Evolutionary conservation across 495 filamentous ascomycete genomes (phyloP), one percentile per base, ranked within the genome.

Genomic region (Articulospora tetracladia): DNA sequence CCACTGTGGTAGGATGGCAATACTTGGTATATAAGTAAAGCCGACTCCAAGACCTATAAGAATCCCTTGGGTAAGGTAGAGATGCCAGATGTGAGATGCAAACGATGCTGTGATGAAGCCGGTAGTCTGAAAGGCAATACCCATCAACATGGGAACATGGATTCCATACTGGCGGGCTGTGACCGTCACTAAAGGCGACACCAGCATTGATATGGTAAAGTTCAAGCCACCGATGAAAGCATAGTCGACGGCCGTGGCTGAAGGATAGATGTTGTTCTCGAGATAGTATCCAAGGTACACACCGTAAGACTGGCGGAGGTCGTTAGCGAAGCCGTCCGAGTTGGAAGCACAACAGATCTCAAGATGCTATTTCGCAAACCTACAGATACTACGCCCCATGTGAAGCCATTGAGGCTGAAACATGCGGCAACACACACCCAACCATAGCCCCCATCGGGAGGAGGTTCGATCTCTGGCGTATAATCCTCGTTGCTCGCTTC

Each of bases 1-100:
- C 91, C 91, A 94, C 65, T 94, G 89, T 1, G 89, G 83, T 0
- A 88, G 77, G 15, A 93, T 82, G 17, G 84, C 83, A 1, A 88
- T 84, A 25, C 82, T 86, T 22, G 83, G 79, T 8, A 87, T 88
- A 71, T 91, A 96, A 20, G 86, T 78, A 57, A 94, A 88, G 1
- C 90, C 89, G 73, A 92, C 81, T 0, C 88, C 91, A 44, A 84
- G 69, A 26, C 91, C 90, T 59, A 94, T 89, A 53, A 85, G 82
- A 8, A 93, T 72, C 11, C 90, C 91, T 68, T 94, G 90, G 54
- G 81, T 83, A 2, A 95, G 80, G 57, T 91, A 84, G 28, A 91
- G 79, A 44, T 90, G 87, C 87, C 87, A 92, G 64, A 87, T 78
- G 41, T 81, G 68, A 8, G 74, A 81, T n/a, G 84, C 80, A 58